A percentile compares a stretch with the other conserved stretches of the same genome.
Conservation (phyloP, 1,284 basidiomycete species). For the Marasmius sp. region DNA sequence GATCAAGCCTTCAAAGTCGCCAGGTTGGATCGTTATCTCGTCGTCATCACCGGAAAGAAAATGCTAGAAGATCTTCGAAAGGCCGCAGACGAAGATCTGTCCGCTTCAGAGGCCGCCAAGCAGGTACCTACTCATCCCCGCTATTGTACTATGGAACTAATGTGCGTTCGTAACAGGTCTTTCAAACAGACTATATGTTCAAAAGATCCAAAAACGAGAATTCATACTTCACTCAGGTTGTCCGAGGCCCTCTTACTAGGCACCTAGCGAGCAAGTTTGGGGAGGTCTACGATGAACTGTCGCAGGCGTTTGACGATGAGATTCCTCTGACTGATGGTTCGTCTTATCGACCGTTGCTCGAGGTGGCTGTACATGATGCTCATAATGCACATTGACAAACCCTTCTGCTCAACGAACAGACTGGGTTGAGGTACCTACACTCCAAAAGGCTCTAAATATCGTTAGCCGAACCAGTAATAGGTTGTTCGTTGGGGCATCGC, state of each 20-base stretch:
- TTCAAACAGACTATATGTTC: background rate
- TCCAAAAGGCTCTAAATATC: slow-evolving; percentile 20
- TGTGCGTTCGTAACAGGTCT: background rate
- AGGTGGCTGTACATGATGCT: too few species aligned
- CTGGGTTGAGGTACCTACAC: slow-evolving; percentile 25
- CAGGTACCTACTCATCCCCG: background rate
- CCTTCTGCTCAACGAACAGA: too few species aligned
- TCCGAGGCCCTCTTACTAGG: background rate
- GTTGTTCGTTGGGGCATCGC: slow-evolving; percentile 37
- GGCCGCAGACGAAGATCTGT: background rate
- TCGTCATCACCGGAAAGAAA: background rate
- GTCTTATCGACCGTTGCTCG: too few species aligned
- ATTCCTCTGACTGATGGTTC: slow-evolving; percentile 2
- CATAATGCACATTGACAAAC: too few species aligned
- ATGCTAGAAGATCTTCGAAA: slow-evolving; percentile 1
- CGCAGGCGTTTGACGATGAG: background rate
- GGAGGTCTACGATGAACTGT: background rate
- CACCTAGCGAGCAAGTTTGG: background rate
- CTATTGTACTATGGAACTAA: background rate
- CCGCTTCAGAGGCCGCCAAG: background rate
- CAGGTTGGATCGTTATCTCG: background rate
- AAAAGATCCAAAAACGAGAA: background rate
- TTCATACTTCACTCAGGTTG: background rate
- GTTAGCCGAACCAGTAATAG: slow-evolving; percentile 34
- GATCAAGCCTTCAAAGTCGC: background rate